phyloP scores from a whole-genome alignment of 2,329 filamentous ascomycete species.

The Sclerotinia spermophila region DNA sequence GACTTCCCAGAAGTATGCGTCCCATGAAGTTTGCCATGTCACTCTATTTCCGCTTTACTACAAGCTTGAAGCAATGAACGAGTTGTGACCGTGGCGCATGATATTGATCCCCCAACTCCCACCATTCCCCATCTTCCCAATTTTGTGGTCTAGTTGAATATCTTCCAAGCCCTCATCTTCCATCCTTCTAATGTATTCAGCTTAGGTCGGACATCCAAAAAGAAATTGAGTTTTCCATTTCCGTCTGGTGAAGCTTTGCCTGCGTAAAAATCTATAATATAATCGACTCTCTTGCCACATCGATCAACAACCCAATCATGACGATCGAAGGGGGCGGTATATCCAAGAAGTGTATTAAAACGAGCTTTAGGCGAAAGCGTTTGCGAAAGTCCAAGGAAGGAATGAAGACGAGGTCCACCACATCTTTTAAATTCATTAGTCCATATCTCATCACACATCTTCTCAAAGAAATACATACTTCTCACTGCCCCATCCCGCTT shows the following conservation, averaged over 20 bases:
- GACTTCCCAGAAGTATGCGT: slow-evolving; percentile 31
- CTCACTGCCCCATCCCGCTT: slow-evolving; percentile 62
- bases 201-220: slow-evolving; percentile 65
- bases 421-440: slow-evolving; percentile 45
- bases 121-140: background rate
- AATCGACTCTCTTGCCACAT: slow-evolving; percentile 81
- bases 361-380: slow-evolving; percentile 78
- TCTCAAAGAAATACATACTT: slow-evolving; percentile 43
- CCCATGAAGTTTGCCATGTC: slow-evolving; percentile 75
- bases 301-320: slow-evolving; percentile 97
- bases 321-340: slow-evolving; percentile 85
- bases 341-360: slow-evolving; percentile 80
- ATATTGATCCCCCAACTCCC: slow-evolving; percentile 74
- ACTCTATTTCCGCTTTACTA: slow-evolving; percentile 73
- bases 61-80: slow-evolving; percentile 80
- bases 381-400: slow-evolving; percentile 70
- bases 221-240: slow-evolving; percentile 55
- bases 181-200: slow-evolving; percentile 64
- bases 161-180: slow-evolving; percentile 58
- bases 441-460: background rate
- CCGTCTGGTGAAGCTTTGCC: slow-evolving; percentile 49
- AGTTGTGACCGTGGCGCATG: slow-evolving; percentile 86
- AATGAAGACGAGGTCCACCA: slow-evolving; percentile 75
- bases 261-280: slow-evolving; percentile 97
- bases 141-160: slow-evolving; percentile 47